Evolutionary conservation across 176 grass and related monocot genomes (phyloP), one percentile per base, ranked within the genome.

Genomic region (Hyparrhenia diplandra): DNA sequence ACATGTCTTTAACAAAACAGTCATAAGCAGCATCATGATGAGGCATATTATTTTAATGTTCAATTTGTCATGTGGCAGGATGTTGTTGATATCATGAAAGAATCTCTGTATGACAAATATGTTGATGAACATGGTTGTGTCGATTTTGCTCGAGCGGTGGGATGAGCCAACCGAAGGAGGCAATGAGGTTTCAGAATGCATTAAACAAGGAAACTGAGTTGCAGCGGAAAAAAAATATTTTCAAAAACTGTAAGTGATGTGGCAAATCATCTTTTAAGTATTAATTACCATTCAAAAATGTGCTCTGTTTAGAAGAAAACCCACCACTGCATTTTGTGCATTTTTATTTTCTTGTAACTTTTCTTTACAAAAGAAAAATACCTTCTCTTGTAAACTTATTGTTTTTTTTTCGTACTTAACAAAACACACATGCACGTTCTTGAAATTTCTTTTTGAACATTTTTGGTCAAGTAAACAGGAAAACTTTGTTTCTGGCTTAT

Each of bases 31-130:
- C 69, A 66, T 25, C 4, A 35, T 16, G 14, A 35, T 16, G 14
- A 36, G 2, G 21, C n/a, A 74, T 6, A 46, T 16, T 62, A n/a
- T 47, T 71, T 25, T 6, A 25, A 59, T 84, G 39, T 67, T 85
- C 13, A 25, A 59, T 84, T 91, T 82, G 12, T 51, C 51, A 16
- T 68, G n/a, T 82, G 8, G 20, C 86, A 97, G 92, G 92, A 97
- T 78, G 92, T 87, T 75, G 78, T 94, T 12, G 85, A 75, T 8
- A 90, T 94, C 62, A 98, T 88, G 95, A 93, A 82, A 55, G 90
- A 88, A 79, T 98, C 92, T 28, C 74, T 90, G 32, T 85, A 98
- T 61, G 90, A 98, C 47, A 98, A 98, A 89, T 98, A 82, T 84
- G 84, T 98, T 54, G 92, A 93, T 78, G 90, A 95, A 43, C 37